These are phyloP conservation scores for Niebla homalea DNA, from an alignment of 495 filamentous ascomycete species.

Conservation along the genomic window DNA sequence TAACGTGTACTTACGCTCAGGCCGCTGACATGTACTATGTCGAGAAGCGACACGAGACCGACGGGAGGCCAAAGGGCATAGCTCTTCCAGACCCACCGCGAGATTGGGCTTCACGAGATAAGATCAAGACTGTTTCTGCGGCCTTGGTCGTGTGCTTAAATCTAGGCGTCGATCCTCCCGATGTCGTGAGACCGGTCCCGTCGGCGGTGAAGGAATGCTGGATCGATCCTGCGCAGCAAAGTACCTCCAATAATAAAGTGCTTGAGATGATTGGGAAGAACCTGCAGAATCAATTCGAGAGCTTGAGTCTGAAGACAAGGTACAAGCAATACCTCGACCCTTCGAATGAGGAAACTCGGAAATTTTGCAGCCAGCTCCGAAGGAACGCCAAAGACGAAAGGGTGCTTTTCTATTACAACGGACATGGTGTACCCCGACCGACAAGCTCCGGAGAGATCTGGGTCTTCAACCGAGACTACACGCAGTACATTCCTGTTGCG, in stretches of 20 bases:
- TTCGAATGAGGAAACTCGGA: conserved; percentile 91
- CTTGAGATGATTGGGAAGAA: conserved; percentile 93
- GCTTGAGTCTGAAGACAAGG: conserved; percentile 78
- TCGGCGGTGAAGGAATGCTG: conserved; percentile 91
- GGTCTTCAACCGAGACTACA: conserved; percentile 99
- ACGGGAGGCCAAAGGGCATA: conserved; percentile 68
- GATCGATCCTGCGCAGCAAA: conserved; percentile 76
- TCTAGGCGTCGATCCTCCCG: conserved; percentile 92
- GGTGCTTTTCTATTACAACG: conserved; percentile 95
- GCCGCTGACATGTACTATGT: conserved; percentile 98
- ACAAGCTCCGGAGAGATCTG: conserved; percentile 95
- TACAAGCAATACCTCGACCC: conserved; percentile 96
- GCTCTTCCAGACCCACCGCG: conserved; percentile 49
- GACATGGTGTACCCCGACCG: conserved; percentile 93
- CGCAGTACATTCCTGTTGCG: conserved; percentile 95
- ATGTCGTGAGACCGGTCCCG: conserved; percentile 87
- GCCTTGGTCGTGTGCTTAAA: conserved; percentile 91
- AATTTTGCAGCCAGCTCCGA: conserved; percentile 78
- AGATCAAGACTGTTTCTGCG: conserved; percentile 91
- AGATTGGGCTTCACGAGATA: conserved; percentile 95
- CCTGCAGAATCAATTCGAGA: conserved; percentile 89
- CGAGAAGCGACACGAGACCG: conserved; percentile 94
- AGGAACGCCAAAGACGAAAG: conserved; percentile 90
- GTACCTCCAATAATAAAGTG: conserved; percentile 59
- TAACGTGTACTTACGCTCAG: conserved; percentile 24